These are phyloP conservation scores for Phytophthora pini DNA, from an alignment of 352 stramenopile genomes.

Conservation along the genomic window DNA sequence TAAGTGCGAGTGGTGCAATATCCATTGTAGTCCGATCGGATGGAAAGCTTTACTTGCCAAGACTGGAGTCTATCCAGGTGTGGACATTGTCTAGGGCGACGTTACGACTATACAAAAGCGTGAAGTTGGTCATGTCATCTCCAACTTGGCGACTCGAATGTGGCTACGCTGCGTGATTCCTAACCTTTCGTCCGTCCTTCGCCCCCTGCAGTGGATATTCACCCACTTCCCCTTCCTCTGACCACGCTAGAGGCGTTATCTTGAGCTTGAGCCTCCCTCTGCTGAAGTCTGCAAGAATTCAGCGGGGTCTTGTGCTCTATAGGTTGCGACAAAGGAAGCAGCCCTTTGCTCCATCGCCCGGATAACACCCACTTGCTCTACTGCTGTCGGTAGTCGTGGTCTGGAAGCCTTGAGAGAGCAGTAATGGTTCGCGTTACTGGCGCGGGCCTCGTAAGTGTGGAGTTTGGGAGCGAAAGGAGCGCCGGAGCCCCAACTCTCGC, in stretches of 20 bases:
- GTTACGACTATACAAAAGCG: constrained; percentile 13
- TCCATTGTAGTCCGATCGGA: constrained; percentile 8
- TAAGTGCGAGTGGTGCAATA: constrained; percentile 12
- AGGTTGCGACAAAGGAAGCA: constrained; percentile 20
- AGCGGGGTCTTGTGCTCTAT: constrained; percentile 11
- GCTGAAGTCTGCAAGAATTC: constrained; percentile 18
- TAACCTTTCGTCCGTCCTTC: constrained; percentile 11
- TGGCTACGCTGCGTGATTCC: neutral
- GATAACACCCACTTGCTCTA: constrained; percentile 1
- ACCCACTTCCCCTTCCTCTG: neutral
- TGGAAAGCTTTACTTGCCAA: constrained; percentile 3
- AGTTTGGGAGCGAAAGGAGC: constrained; percentile 13
- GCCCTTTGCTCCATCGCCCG: neutral
- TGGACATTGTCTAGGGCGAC: constrained; percentile 1
- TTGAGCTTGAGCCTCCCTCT: neutral
- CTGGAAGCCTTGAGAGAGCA: constrained; percentile 8
- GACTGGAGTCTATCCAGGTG: constrained; percentile 4
- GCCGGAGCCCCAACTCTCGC: constrained; percentile 2
- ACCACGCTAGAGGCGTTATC: constrained; percentile 3
- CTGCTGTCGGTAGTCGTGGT: constrained; percentile 22
- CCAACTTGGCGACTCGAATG: constrained; percentile 1
- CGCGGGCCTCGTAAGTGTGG: neutral
- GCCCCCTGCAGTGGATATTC: constrained; percentile 23
- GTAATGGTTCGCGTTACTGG: constrained; percentile 21
- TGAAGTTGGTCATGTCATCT: constrained; percentile 8